These are phyloP conservation scores for Dendryphion nanum DNA, from an alignment of 2,329 filamentous ascomycete species.

Conservation along the genomic window DNA sequence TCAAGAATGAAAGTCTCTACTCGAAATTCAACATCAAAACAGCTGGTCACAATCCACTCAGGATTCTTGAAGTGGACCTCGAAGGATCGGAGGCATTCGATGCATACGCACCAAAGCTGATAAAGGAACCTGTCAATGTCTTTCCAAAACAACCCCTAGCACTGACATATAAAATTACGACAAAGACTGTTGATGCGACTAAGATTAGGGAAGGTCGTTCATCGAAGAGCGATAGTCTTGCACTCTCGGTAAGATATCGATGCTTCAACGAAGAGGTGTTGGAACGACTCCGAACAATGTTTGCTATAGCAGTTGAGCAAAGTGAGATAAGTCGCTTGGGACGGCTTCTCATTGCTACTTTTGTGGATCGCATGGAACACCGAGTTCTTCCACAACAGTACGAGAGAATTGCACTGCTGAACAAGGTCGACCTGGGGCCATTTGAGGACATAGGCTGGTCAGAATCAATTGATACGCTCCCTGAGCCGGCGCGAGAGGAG, in stretches of 20 bases:
- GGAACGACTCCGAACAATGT: constrained; percentile 45
- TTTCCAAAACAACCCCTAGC: constrained; percentile 81
- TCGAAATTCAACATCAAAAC: constrained; percentile 91
- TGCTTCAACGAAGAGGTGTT: constrained; percentile 73
- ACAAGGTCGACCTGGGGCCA: constrained; percentile 51
- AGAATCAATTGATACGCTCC: constrained; percentile 51
- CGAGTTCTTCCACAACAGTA: constrained; percentile 50
- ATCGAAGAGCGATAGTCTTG: constrained; percentile 47
- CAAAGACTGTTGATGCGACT: constrained; percentile 44
- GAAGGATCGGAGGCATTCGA: constrained; percentile 68
- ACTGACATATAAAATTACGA: constrained; percentile 73
- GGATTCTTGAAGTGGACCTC: constrained; percentile 70
- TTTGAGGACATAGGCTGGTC: constrained; percentile 57
- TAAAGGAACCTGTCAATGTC: constrained; percentile 55
- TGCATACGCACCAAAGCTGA: constrained; percentile 55
- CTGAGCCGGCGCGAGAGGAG: constrained; percentile 42
- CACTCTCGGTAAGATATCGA: constrained; percentile 72
- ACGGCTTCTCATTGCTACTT: constrained; percentile 52
- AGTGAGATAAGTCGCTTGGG: constrained; percentile 49
- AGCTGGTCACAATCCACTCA: constrained; percentile 70
- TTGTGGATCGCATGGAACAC: constrained; percentile 48
- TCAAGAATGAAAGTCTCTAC: constrained; percentile 78
- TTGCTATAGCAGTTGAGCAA: constrained; percentile 46
- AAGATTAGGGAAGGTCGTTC: constrained; percentile 19
- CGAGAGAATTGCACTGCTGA: constrained; percentile 55